Evolutionary conservation across 1,284 basidiomycete genomes (phyloP), one percentile per base, ranked within the genome.

Genomic region (Puccinia coronata): DNA sequence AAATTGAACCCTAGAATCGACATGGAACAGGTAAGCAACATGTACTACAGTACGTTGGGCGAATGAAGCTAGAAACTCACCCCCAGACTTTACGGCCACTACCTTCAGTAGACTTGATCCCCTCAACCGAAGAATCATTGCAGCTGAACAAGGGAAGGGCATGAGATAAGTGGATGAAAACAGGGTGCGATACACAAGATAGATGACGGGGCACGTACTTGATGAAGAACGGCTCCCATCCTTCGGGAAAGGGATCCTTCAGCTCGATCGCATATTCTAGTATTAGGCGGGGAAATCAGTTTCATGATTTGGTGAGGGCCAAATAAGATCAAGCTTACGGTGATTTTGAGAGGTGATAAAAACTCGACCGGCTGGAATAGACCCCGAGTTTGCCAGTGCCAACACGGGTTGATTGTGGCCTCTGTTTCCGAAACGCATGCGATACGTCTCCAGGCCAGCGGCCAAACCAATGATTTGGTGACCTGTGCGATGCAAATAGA

Each of bases 381-480:
- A 94, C 4, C 96, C 95, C 11, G 93, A 91, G 53, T 91, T 92
- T 49, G 94, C 93, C 77, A 98, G 89, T 34, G 96, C 96, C 49
- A 99, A 90, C 23, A 99, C 96, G 57, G 96, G 96, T 87, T 99
- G 96, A 87, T 99, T 99, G 87, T 99, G 97, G n/a, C 96, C 96
- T 84, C 96, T 92, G 87, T 99, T 98, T 39, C 96, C 96, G 85
- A 98, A 98, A 28, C 92, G 94, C 95, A 97, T 97, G 47, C 95
- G 90, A 87, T 98, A 98, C 9, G 96, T 94, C 85, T 98, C 95
- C 82, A 98, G 88, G 61, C 97, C 97, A 28, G 95, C 96, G 23
- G 96, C 96, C 88, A 99, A 92, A 71, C 97, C 96, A 84, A 99
- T 93, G 84, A 99, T 90, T 87, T 97, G 95, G 86, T 97, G 94